Evolutionary conservation across 2,329 filamentous ascomycete species (phyloP).

Genomic region (Orbilia quercus): DNA sequence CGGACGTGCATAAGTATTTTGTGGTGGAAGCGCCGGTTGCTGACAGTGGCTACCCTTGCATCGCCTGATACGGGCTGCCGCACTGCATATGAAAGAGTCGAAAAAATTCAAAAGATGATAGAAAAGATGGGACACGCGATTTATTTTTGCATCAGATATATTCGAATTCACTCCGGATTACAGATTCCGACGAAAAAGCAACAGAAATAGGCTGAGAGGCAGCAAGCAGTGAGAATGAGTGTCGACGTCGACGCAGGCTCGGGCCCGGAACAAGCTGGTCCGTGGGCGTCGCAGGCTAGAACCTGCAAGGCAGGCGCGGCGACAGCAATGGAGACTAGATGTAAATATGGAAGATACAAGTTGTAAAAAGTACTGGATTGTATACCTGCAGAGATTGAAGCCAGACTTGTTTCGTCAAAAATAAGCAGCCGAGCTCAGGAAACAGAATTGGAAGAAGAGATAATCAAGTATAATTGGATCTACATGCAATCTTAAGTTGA

Average conservation of each 20-base stretch:
- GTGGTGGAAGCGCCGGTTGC: slow-evolving; percentile 27
- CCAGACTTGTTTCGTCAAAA: slow-evolving; percentile 1
- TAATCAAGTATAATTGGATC: no score
- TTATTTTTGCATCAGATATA: background rate
- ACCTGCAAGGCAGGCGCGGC: slow-evolving; percentile 47
- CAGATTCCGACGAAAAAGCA: slow-evolving; percentile 17
- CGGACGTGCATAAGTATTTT: slow-evolving; percentile 35
- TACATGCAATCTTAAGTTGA: no score
- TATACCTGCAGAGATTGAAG: slow-evolving; percentile 1
- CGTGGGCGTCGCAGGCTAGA: slow-evolving; percentile 43
- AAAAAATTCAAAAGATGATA: background rate
- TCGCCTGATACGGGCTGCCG: slow-evolving; percentile 35
- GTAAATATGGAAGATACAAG: slow-evolving; percentile 10
- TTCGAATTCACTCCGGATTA: slow-evolving; percentile 16
- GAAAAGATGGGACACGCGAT: background rate
- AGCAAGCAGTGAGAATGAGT: slow-evolving; percentile 6
- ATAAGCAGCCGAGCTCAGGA: slow-evolving; percentile 3
- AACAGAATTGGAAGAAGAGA: no score
- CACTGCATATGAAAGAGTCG: slow-evolving; percentile 43
- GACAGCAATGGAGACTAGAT: slow-evolving; percentile 17
- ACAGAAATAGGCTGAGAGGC: background rate
- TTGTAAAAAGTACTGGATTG: background rate
- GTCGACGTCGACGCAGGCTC: slow-evolving; percentile 19
- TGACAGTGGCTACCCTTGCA: slow-evolving; percentile 52
- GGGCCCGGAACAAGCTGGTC: slow-evolving; percentile 46